Evolutionary conservation across 2,329 filamentous ascomycete species (phyloP), one percentile per base, ranked within the genome.

Genomic region (Cryphonectria japonica): DNA sequence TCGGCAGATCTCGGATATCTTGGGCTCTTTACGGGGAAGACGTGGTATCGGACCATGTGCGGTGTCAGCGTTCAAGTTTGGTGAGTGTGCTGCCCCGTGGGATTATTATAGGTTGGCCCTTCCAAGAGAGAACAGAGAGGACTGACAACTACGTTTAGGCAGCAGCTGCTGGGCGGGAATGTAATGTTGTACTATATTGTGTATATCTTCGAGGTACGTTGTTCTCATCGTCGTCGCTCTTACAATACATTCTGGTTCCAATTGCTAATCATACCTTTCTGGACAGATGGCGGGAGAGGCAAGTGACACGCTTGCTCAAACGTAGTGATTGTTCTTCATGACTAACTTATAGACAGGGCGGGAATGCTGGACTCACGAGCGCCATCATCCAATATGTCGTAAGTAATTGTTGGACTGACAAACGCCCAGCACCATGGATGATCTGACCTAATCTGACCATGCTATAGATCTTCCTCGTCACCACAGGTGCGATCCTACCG

Each of bases 121-220:
- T 52, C 26, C 26, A 26, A 13, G 37, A 39, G n/a, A 22, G 32
- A 13, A 4, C 26, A 41, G 11, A 54, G 46, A 34, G 39, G 43
- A 39, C 50, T 60, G 13, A 67, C 41, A 14, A 19, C 2, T 32
- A 22, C 26, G 11, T 32, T 4, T 13, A 69, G 82, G 86, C 86
- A 87, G 57, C 87, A 89, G 64, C 76, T 89, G 22, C 83, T 86
- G 0, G 87, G 87, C 8, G 87, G 87, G 67, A 89, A 89, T 67
- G 85, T 88, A 2, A 86, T 86, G 75, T 83, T 87, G 69, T 88
- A 89, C 76, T 90, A 91, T 72, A 85, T 91, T 71, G 85, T 89
- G 0, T 90, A 89, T 73, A 85, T 90, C 72, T 90, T 90, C 75
- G 81, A 85, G 26, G 62, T 65, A 65, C 11, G 62, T 13, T 32